These are phyloP conservation scores for Anethum foeniculum DNA, from an alignment of 140 eudicot genomes.

Conservation along the genomic window DNA sequence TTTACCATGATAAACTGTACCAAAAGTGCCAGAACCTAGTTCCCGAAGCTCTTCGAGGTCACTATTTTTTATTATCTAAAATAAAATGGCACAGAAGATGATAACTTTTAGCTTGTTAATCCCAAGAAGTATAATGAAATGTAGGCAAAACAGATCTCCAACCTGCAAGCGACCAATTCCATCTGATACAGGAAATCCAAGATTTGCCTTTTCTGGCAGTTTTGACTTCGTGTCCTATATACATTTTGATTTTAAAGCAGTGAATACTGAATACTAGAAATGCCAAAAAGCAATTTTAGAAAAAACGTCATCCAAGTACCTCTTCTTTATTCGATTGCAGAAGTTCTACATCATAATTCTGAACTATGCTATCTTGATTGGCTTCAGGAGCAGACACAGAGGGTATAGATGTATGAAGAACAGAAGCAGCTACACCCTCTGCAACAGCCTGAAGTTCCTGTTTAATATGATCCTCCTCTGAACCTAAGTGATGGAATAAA, in stretches of 20 bases:
- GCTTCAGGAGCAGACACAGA: conserved; percentile 35
- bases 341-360: conserved; percentile 25
- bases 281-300: neutral
- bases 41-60: conserved; percentile 41
- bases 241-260: neutral
- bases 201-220: conserved; percentile 47
- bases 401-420: conserved; percentile 51
- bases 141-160: neutral
- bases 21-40: conserved; percentile 38
- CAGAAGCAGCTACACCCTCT: conserved; percentile 91
- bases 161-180: conserved; percentile 86
- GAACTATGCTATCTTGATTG: conserved; percentile 33
- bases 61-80: conserved; percentile 32
- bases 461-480: conserved; percentile 70
- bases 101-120: neutral
- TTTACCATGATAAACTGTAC: conserved; percentile 47
- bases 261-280: neutral
- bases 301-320: conserved; percentile 23
- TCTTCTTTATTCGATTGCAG: conserved; percentile 34
- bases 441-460: conserved; percentile 98
- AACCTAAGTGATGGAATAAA: conserved; percentile 29
- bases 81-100: neutral
- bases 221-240: conserved; percentile 52
- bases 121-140: neutral
- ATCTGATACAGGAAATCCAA: conserved; percentile 75